A percentile compares a stretch with the other conserved stretches of the same genome.
Evolutionary conservation across 2,329 filamentous ascomycete species (phyloP).

Genomic region (Phaeosphaeriaceae sp.): DNA sequence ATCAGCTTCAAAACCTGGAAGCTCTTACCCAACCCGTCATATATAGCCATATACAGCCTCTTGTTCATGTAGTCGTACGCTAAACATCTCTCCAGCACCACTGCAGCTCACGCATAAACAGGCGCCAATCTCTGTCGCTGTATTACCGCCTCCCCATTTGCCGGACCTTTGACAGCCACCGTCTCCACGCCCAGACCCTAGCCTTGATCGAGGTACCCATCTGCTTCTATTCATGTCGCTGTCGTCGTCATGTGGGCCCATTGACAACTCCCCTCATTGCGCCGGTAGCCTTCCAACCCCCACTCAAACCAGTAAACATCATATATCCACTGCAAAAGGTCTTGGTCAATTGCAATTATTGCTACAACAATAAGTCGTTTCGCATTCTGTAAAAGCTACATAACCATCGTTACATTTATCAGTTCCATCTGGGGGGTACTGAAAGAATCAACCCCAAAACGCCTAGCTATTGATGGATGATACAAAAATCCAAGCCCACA

Average conservation of each 20-base stretch:
- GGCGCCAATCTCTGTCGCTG: constrained; percentile 21
- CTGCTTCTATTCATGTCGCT: constrained; percentile 8
- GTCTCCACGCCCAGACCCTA: constrained; percentile 14
- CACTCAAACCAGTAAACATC: neutral
- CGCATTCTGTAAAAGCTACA: constrained; percentile 10
- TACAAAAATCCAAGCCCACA: constrained; percentile 26
- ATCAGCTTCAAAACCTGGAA: constrained; percentile 24
- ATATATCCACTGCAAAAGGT: too few species aligned
- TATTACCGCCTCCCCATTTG: constrained; percentile 11
- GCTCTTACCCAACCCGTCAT: constrained; percentile 1
- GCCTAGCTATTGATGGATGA: constrained; percentile 37
- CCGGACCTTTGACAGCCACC: constrained; percentile 6
- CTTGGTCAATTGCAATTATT: constrained; percentile 6
- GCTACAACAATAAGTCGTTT: constrained; percentile 4
- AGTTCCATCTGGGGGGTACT: neutral
- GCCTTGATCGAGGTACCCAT: constrained; percentile 6
- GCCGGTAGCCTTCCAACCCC: constrained; percentile 18
- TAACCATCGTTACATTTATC: constrained; percentile 9
- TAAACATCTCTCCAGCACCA: too few species aligned
- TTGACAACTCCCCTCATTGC: constrained; percentile 12
- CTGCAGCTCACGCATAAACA: constrained; percentile 11
- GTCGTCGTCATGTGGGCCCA: constrained; percentile 26
- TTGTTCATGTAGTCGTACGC: constrained; percentile 3
- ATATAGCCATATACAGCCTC: constrained; percentile 8
- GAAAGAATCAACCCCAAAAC: constrained; percentile 24